These are phyloP conservation scores for Candida morakotiae DNA, from an alignment of 805 yeast species.

Conservation along the genomic window DNA sequence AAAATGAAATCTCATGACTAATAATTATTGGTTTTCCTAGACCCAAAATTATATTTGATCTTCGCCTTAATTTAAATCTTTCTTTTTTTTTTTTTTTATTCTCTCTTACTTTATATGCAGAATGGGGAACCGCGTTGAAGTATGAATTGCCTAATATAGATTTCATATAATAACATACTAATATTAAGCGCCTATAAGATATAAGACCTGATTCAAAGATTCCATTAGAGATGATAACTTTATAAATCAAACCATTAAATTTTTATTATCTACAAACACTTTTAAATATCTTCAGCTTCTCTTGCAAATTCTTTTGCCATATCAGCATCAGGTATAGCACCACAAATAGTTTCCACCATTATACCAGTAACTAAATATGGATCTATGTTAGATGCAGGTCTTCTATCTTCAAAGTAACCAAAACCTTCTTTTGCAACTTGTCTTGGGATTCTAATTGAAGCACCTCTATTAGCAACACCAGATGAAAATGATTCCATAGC, in stretches of 20 bases:
- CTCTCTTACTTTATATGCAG: not conserved
- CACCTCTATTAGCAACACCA: slow-evolving; percentile 99
- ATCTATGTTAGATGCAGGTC: slow-evolving; percentile 99
- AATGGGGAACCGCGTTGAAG: not conserved
- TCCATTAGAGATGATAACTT: too few species aligned
- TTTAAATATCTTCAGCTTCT: slow-evolving; percentile 39
- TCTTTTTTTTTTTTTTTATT: too few species aligned
- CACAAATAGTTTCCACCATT: slow-evolving; percentile 94
- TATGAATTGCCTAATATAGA: not conserved
- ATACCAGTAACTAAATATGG: slow-evolving; percentile 98
- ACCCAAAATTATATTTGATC: too few species aligned
- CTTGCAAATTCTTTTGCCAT: slow-evolving; percentile 87
- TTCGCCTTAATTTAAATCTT: too few species aligned
- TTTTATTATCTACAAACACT: not conserved
- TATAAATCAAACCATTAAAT: not conserved
- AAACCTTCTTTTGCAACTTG: slow-evolving; percentile 96
- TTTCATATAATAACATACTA: too few species aligned
- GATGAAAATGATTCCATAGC: slow-evolving; percentile 84
- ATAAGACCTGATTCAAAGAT: too few species aligned
- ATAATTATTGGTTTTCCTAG: too few species aligned
- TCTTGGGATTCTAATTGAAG: slow-evolving; percentile 97
- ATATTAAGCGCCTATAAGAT: too few species aligned
- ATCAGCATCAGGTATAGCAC: slow-evolving; percentile 91
- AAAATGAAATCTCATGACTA: too few species aligned
- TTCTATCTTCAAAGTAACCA: slow-evolving; percentile 99